Conservation (phyloP, 345 rosid species). For the Murraya koenigii region DNA sequence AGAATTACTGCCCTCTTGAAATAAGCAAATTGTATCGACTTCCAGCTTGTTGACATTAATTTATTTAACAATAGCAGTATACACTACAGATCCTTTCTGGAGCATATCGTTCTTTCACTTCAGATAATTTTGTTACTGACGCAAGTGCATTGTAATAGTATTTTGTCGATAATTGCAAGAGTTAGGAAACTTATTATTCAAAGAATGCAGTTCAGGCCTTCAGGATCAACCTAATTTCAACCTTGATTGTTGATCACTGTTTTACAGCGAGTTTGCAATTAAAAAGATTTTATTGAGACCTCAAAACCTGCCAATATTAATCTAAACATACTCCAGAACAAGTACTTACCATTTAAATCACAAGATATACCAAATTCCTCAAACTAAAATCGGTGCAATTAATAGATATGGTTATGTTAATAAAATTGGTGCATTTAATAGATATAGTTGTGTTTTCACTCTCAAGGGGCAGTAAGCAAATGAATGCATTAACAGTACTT, state of each 20-base stretch:
- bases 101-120: background rate
- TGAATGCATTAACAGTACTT: background rate
- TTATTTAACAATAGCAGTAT: background rate
- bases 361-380: background rate
- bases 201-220: no score
- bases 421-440: background rate
- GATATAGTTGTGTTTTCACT: background rate
- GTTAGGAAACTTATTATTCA: background rate
- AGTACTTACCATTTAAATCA: background rate
- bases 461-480: background rate
- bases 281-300: background rate
- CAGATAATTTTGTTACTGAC: background rate
- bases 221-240: background rate
- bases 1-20: background rate
- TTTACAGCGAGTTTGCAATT: background rate
- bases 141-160: background rate
- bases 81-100: background rate
- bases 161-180: background rate
- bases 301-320: background rate
- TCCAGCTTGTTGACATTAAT: background rate
- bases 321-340: background rate
- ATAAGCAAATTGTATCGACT: constrained; percentile 2
- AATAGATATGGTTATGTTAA: no score
- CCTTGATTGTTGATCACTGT: background rate
- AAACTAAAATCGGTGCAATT: background rate